phyloP scores from a whole-genome alignment of 331 rosid genomes.

The Malus hybrid region DNA sequence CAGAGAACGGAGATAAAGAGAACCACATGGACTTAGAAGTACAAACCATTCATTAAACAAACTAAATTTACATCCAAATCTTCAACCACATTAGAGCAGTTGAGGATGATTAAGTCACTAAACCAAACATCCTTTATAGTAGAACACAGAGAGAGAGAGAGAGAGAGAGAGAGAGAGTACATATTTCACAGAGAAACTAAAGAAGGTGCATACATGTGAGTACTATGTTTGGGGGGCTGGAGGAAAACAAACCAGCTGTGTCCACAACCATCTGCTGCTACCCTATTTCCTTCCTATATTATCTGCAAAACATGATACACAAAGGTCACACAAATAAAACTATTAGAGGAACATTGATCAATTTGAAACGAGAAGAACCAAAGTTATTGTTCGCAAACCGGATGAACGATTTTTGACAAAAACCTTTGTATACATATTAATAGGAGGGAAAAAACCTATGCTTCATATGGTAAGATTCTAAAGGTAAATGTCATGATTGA shows the following conservation, averaged over 20 bases:
- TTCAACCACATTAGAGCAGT: constrained; percentile 26
- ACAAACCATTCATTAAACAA: background rate
- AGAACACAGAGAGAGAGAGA: background rate
- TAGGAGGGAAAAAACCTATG: too few relatives aligned
- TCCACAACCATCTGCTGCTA: constrained; percentile 27
- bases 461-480: too few relatives aligned
- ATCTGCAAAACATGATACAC: constrained; percentile 32
- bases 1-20: background rate
- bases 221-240: constrained; percentile 33
- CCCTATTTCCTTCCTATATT: constrained; percentile 29
- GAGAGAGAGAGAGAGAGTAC: background rate
- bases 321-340: background rate
- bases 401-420: too few relatives aligned
- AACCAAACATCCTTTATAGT: constrained; percentile 20
- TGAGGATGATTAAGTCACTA: constrained; percentile 16
- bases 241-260: constrained; percentile 30
- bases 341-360: too few relatives aligned
- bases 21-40: background rate
- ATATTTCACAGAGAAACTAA: constrained; percentile 28
- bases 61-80: constrained; percentile 1
- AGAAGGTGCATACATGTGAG: constrained; percentile 20
- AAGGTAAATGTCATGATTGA: too few relatives aligned
- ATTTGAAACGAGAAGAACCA: too few relatives aligned
- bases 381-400: too few relatives aligned
- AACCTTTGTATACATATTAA: too few relatives aligned